These are phyloP conservation scores for Sporisorium exsertum DNA, from an alignment of 1,284 basidiomycete species.

Conservation along the genomic window DNA sequence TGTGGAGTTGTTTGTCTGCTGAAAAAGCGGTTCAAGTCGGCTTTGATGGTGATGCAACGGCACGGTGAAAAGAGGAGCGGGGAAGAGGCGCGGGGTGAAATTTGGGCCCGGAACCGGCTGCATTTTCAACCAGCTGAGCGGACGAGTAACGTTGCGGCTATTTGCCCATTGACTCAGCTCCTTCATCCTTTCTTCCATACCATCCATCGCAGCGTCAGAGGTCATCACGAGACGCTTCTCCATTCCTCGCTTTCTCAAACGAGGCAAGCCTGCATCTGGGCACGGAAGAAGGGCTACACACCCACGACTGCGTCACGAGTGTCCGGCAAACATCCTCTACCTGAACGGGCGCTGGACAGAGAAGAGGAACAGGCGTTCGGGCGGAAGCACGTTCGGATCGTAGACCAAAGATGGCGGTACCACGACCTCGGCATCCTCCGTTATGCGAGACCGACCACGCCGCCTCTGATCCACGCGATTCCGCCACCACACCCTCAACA, in stretches of 20 bases:
- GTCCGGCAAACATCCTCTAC: neutral
- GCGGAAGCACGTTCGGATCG: neutral
- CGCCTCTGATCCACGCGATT: slow-evolving; percentile 32
- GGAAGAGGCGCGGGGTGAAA: slow-evolving; percentile 15
- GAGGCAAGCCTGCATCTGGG: neutral
- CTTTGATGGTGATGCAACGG: slow-evolving; percentile 8
- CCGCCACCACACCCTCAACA: neutral
- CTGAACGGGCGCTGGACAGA: neutral
- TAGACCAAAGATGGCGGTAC: slow-evolving; percentile 20
- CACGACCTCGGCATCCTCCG: slow-evolving; percentile 43
- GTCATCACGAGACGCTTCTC: neutral
- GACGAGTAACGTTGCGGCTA: slow-evolving; percentile 4
- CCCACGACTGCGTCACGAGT: neutral
- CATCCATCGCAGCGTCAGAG: slow-evolving; percentile 1
- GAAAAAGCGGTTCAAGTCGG: slow-evolving; percentile 14
- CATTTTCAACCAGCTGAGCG: slow-evolving; percentile 6
- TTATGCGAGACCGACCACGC: slow-evolving; percentile 52
- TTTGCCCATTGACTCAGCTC: slow-evolving; percentile 6
- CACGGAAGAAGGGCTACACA: neutral
- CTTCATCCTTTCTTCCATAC: neutral
- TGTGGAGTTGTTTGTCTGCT: slow-evolving; percentile 14
- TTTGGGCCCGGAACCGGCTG: slow-evolving; percentile 15
- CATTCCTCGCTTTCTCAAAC: neutral
- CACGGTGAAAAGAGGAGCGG: slow-evolving; percentile 8
- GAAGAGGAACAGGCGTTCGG: neutral